Evolutionary conservation across 345 rosid genomes (phyloP).

Genomic region (Syzygium aqueum): DNA sequence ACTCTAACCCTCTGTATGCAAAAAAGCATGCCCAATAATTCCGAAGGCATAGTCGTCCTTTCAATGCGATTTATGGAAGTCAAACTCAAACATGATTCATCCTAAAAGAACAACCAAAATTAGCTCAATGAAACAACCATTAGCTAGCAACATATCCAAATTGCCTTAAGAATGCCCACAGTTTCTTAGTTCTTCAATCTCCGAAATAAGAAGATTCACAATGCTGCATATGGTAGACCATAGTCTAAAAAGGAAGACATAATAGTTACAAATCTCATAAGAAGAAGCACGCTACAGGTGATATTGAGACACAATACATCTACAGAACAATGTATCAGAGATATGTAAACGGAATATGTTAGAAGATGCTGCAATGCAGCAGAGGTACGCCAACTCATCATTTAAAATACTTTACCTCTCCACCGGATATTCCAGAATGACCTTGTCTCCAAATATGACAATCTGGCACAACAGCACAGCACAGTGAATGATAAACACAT

Average conservation of each 20-base stretch:
- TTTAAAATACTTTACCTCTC: conserved; percentile 44
- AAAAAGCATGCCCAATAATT: neutral
- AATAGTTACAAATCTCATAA: neutral
- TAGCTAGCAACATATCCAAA: neutral
- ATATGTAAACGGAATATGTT: neutral
- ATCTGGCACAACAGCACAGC: conserved; percentile 33
- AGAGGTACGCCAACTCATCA: neutral
- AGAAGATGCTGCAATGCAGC: neutral
- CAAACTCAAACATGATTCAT: neutral
- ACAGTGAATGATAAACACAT: neutral
- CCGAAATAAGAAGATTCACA: neutral
- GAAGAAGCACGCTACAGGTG: neutral
- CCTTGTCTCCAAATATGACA: conserved; percentile 73
- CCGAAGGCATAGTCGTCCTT: neutral
- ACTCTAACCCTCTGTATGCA: neutral
- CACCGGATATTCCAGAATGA: conserved; percentile 72
- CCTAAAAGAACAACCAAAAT: neutral
- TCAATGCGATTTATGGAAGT: neutral
- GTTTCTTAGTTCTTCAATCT: neutral
- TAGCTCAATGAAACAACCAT: neutral
- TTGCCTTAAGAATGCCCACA: neutral
- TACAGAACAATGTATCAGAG: neutral
- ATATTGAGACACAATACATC: neutral
- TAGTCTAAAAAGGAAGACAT: neutral
- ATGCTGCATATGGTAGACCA: neutral